These are phyloP conservation scores for Ganoderma meredithae DNA, from an alignment of 1,284 basidiomycete genomes.

Conservation along the genomic window DNA sequence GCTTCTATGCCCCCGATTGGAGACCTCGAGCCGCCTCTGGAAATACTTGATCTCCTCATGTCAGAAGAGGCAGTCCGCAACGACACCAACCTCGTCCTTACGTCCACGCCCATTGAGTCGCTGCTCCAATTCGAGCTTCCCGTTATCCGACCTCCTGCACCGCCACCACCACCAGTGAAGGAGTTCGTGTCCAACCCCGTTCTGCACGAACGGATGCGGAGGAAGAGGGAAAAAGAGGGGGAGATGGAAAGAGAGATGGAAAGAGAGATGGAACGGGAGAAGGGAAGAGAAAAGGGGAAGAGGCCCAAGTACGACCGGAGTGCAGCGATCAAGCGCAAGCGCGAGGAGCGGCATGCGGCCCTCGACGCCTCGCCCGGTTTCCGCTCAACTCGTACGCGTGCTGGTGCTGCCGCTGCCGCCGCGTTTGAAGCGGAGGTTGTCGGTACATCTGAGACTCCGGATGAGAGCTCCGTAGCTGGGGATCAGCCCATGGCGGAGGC, in stretches of 20 bases:
- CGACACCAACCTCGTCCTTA: conserved; percentile 59
- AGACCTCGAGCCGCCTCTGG: conserved; percentile 75
- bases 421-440: conserved; percentile 53
- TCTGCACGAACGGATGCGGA: conserved; percentile 21
- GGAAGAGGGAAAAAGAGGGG: not conserved
- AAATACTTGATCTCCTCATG: conserved; percentile 61
- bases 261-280: conserved; percentile 22
- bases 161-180: conserved; percentile 46
- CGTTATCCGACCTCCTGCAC: conserved; percentile 62
- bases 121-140: conserved; percentile 75
- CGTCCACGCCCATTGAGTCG: conserved; percentile 66
- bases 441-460: not conserved
- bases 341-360: conserved; percentile 35
- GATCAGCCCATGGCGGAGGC: conserved; percentile 2
- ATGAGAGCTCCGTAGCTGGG: not conserved
- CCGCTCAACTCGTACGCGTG: conserved; percentile 55
- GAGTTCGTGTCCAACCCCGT: conserved; percentile 5
- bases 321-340: conserved; percentile 44
- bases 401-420: conserved; percentile 47
- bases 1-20: conserved; percentile 49
- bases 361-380: conserved; percentile 48
- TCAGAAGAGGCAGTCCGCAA: conserved; percentile 59
- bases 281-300: conserved; percentile 44
- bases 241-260: conserved; percentile 22
- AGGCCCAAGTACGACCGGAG: conserved; percentile 52